These are phyloP conservation scores for Mortierella polycephala DNA, from an alignment of 371 early-diverging fungal species.

Conservation along the genomic window DNA sequence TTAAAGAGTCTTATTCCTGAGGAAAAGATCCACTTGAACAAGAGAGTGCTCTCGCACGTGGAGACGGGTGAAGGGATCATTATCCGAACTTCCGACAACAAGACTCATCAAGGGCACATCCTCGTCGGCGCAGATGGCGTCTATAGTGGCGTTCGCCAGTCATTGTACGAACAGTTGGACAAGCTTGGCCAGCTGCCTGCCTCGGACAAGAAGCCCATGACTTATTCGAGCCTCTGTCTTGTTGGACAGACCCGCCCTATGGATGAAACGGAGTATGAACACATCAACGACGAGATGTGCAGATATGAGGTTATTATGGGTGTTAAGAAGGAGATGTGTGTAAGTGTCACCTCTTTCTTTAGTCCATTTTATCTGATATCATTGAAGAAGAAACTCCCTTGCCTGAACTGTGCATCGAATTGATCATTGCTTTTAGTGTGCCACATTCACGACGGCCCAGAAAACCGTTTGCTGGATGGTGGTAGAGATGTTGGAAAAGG, in stretches of 20 bases:
- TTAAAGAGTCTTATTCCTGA: conserved; percentile 6
- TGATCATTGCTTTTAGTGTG: neutral
- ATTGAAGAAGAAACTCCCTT: neutral
- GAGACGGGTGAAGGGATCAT: conserved; percentile 11
- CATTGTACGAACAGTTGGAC: conserved; percentile 11
- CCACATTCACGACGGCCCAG: conserved; percentile 3
- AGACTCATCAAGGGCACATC: conserved; percentile 15
- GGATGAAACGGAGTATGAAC: neutral
- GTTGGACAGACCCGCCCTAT: conserved; percentile 26
- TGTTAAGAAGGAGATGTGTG: no score
- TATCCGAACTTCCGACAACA: conserved; percentile 13
- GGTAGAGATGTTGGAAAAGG: neutral
- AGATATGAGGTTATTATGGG: no score
- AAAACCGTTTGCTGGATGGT: conserved; percentile 3
- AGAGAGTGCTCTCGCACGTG: conserved; percentile 3
- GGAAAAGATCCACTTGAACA: conserved; percentile 5
- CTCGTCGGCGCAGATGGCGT: conserved; percentile 34
- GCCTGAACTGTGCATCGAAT: neutral
- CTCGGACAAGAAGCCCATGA: conserved; percentile 1
- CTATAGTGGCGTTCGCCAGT: conserved; percentile 26
- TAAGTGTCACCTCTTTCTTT: no score
- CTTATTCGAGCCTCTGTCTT: conserved; percentile 16
- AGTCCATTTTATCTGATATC: no score
- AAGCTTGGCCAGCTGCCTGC: neutral
- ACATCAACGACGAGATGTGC: no score